These are phyloP conservation scores for Lonicera japonica DNA, from an alignment of 129 eudicot genomes.

Conservation along the genomic window DNA sequence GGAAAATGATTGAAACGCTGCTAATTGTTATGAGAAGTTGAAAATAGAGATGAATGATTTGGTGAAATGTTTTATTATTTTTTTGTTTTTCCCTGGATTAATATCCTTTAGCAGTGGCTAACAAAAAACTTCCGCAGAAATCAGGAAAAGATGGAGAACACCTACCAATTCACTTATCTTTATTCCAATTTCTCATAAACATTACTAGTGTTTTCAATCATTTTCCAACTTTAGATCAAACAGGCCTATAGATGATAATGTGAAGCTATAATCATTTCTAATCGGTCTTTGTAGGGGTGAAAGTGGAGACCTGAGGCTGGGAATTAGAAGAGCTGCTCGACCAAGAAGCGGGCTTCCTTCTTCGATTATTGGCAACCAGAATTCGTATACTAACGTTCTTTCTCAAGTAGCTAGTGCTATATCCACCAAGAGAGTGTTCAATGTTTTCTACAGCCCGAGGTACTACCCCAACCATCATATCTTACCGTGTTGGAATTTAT, in stretches of 20 bases:
- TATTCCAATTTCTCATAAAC: too few relatives aligned
- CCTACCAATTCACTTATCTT: too few relatives aligned
- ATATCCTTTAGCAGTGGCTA: too few relatives aligned
- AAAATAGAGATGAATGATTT: too few relatives aligned
- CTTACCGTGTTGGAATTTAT: not conserved
- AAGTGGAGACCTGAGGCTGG: slow-evolving; percentile 74
- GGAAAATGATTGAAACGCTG: too few relatives aligned
- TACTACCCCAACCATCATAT: slow-evolving; percentile 11
- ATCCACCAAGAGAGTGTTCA: slow-evolving; percentile 52
- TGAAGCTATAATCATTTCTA: slow-evolving; percentile 2
- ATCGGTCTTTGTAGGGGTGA: slow-evolving; percentile 56
- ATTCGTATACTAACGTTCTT: slow-evolving; percentile 48
- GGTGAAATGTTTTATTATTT: too few relatives aligned
- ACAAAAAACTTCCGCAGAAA: too few relatives aligned
- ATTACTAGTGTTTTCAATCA: too few relatives aligned
- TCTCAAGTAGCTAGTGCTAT: slow-evolving; percentile 58
- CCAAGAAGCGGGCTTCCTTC: slow-evolving; percentile 76
- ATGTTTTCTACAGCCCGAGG: slow-evolving; percentile 82
- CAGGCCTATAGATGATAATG: slow-evolving; percentile 1
- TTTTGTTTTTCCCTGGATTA: too few relatives aligned
- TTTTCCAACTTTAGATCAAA: too few relatives aligned
- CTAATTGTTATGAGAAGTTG: too few relatives aligned
- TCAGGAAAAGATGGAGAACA: too few relatives aligned
- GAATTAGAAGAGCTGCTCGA: slow-evolving; percentile 83
- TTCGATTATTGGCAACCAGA: slow-evolving; percentile 44